These are phyloP conservation scores for Pyrrhoderma lamaoense DNA, from an alignment of 1,284 basidiomycete species.

Conservation along the genomic window DNA sequence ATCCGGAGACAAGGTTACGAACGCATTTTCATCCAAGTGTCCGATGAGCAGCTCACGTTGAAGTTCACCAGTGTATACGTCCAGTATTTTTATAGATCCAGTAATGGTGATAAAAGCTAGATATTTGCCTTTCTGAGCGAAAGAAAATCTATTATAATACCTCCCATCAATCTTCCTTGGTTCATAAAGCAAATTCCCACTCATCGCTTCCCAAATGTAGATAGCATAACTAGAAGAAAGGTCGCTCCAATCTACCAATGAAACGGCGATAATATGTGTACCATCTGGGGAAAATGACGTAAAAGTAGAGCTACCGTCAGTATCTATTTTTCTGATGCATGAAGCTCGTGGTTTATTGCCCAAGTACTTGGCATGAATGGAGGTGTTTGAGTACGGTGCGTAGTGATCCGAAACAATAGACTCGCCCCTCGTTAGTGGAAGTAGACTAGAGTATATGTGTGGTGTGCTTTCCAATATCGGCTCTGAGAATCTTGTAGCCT, in stretches of 20 bases:
- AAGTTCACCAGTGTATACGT: no score
- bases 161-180: no score
- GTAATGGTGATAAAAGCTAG: no score
- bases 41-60: no score
- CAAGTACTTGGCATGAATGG: no score
- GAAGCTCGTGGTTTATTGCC: neutral
- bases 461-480: constrained; percentile 19
- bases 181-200: neutral
- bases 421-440: constrained; percentile 19
- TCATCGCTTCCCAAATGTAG: neutral
- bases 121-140: no score
- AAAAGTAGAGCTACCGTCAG: no score
- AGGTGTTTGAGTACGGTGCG: neutral
- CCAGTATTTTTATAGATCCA: no score
- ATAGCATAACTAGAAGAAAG: no score
- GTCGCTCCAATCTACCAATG: neutral
- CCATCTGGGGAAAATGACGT: constrained; percentile 17
- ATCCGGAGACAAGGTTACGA: constrained; percentile 11
- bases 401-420: constrained; percentile 1
- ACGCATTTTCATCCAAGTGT: neutral
- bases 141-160: no score
- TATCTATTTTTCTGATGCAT: constrained; percentile 1
- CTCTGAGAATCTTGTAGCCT: constrained; percentile 16
- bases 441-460: constrained; percentile 23
- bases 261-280: constrained; percentile 15